Evolutionary conservation across 2,329 filamentous ascomycete genomes (phyloP).

Genomic region (Microcyclospora tardicrescens): DNA sequence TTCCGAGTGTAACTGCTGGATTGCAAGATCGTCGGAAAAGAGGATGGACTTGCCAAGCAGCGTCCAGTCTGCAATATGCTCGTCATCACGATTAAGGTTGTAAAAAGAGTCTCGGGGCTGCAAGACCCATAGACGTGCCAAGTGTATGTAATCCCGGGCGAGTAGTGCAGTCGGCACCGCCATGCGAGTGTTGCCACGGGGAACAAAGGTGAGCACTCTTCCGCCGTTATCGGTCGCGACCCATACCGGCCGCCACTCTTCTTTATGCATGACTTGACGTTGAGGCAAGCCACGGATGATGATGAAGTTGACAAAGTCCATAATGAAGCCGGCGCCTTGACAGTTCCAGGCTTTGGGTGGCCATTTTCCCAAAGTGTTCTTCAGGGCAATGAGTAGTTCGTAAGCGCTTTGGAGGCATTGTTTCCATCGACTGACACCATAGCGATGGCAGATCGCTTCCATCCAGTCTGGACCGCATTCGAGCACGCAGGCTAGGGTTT

Average conservation of each 20-base stretch:
- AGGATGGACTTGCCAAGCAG: slow-evolving; percentile 27
- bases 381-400: slow-evolving; percentile 24
- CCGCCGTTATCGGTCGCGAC: slow-evolving; percentile 12
- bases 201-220: slow-evolving; percentile 20
- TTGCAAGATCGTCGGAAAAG: slow-evolving; percentile 25
- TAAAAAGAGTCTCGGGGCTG: slow-evolving; percentile 12
- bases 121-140: slow-evolving; percentile 26
- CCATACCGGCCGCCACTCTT: slow-evolving; percentile 19
- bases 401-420: slow-evolving; percentile 18
- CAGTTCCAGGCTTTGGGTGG: slow-evolving; percentile 16
- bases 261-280: slow-evolving; percentile 15
- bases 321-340: slow-evolving; percentile 19
- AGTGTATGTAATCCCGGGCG: slow-evolving; percentile 20
- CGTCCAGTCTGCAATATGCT: slow-evolving; percentile 22
- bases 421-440: slow-evolving; percentile 21
- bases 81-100: slow-evolving; percentile 10
- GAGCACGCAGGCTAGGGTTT: slow-evolving; percentile 29
- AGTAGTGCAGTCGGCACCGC: slow-evolving; percentile 19
- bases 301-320: slow-evolving; percentile 24
- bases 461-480: slow-evolving; percentile 29
- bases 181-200: slow-evolving; percentile 11
- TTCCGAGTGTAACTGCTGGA: slow-evolving; percentile 11
- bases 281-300: slow-evolving; percentile 21
- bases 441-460: slow-evolving; percentile 21
- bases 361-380: slow-evolving; percentile 23